Conservation (phyloP, 2,329 filamentous ascomycete genomes). For the Talaromyces marneffei region DNA sequence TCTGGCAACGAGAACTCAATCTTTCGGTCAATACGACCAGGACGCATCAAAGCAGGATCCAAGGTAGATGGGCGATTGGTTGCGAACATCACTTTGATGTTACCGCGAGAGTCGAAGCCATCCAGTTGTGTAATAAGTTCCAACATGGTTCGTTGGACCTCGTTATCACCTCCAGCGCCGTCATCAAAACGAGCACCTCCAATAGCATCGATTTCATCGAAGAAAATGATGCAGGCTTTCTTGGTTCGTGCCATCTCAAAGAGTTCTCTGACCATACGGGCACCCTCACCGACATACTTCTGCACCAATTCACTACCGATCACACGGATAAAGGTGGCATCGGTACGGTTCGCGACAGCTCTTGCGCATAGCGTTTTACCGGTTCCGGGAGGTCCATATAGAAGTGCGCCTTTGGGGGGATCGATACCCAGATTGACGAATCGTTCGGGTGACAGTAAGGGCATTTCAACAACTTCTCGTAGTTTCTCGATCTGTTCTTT, state of each 20-base stretch:
- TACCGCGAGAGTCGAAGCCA: conserved; percentile 91
- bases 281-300: conserved; percentile 98
- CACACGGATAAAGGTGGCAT: conserved; percentile 97
- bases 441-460: conserved; percentile 86
- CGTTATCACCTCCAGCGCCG: conserved; percentile 92
- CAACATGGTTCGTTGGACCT: conserved; percentile 96
- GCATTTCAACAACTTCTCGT: conserved; percentile 97
- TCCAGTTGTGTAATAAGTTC: conserved; percentile 96
- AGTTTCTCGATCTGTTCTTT: conserved; percentile 99
- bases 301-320: conserved; percentile 97
- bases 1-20: conserved; percentile 98
- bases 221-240: conserved; percentile 99
- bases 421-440: conserved; percentile 99
- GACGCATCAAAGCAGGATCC: conserved; percentile 94
- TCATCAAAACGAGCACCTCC: conserved; percentile 95
- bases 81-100: conserved; percentile 99
- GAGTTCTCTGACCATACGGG: conserved; percentile 94
- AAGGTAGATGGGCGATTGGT: conserved; percentile 94
- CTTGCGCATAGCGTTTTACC: conserved; percentile 97
- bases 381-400: conserved; percentile 96
- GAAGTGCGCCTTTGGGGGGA: conserved; percentile 90
- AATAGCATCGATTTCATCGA: conserved; percentile 95
- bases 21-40: conserved; percentile 95
- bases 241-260: conserved; percentile 99
- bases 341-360: conserved; percentile 95